Base-by-base conservation (phyloP, 495 filamentous ascomycete species). In the Podospora anserina region DNA sequence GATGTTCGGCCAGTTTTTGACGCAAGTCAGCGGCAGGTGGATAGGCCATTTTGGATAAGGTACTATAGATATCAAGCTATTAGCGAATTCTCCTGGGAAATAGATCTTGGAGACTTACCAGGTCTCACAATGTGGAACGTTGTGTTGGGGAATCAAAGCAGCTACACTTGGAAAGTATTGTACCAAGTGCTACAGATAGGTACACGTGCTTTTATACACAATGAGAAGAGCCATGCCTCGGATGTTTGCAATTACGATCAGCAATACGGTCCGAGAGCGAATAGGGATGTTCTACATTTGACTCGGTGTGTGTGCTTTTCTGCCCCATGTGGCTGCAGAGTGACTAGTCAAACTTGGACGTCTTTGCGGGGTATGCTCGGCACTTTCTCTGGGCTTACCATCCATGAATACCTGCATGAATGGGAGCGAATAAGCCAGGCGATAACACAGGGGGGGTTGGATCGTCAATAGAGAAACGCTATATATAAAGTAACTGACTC, bases 11-110 rank as follows among this genome's bases (percentile, higher is more conserved):
- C 56, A 70, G 64, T 66, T 62, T 74, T 68, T 63, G 69, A 56
- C 72, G 74, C 3, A 76, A 66, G 59, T 76, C 72, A 34, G 27
- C 59, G 2, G 59, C 59, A 1, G 23, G 5, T 28, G 59, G 26
- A 28, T 15, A 61, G 5, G 30, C 23, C 7, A 3, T 16, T 16
- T 2, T 3, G 39, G 9, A 18, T 3, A 23, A 23, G 20, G 20
- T 23, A 16, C 39, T 49, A 6, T 0, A 32, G 1, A 0, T 13
- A 49, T 13, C 7, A 49, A 16, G 39, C 7, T 18, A 11, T 49
- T 11, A 49, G 39, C 39, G 15, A 49, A 11, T 11, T 13, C 6
- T 16, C 9, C 7, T 11, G 15, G 39, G 2, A 3, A 13, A 16
- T 3, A 18, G 15, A 3, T 16, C 5, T 16, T 18, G 9, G 6